Evolutionary conservation across 768 basidiomycete species (phyloP).

Genomic region (Xerocomus spinulosus): DNA sequence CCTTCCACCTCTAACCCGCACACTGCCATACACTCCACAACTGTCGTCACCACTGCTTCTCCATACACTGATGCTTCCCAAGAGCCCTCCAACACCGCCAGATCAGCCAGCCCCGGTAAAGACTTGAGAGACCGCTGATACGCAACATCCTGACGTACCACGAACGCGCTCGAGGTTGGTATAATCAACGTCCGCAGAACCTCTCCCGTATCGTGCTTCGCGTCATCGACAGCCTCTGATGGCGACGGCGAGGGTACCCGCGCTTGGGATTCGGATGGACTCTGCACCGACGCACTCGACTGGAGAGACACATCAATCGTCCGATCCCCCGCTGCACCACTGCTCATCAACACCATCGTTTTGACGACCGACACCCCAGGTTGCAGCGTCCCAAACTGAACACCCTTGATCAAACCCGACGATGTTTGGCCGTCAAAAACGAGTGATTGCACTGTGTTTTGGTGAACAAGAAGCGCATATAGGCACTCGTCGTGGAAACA

Average conservation of each 20-base stretch:
- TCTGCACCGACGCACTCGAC: conserved; percentile 38
- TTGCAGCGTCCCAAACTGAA: conserved; percentile 46
- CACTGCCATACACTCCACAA: conserved; percentile 51
- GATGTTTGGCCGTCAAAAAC: conserved; percentile 60
- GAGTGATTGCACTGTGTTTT: conserved; percentile 54
- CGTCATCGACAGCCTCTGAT: conserved; percentile 3
- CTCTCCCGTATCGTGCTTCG: conserved; percentile 42
- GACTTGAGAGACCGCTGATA: conserved; percentile 46
- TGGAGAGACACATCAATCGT: conserved; percentile 79
- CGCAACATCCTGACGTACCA: conserved; percentile 45
- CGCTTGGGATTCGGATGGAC: background rate
- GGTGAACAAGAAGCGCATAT: background rate
- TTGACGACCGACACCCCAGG: conserved; percentile 57
- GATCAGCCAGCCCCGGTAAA: conserved; percentile 47
- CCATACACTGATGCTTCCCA: conserved; percentile 49
- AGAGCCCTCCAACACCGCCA: conserved; percentile 49
- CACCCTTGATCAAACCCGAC: conserved; percentile 66
- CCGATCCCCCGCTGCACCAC: conserved; percentile 64
- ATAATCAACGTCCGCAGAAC: conserved; percentile 62
- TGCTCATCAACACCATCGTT: conserved; percentile 57
- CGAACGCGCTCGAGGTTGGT: conserved; percentile 61
- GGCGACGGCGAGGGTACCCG: background rate
- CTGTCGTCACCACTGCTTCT: conserved; percentile 53
- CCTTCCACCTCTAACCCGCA: conserved; percentile 52
- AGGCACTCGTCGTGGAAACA: conserved; percentile 14